Evolutionary conservation across 805 yeast genomes (phyloP).

Genomic region (Saturnispora ahearnii): DNA sequence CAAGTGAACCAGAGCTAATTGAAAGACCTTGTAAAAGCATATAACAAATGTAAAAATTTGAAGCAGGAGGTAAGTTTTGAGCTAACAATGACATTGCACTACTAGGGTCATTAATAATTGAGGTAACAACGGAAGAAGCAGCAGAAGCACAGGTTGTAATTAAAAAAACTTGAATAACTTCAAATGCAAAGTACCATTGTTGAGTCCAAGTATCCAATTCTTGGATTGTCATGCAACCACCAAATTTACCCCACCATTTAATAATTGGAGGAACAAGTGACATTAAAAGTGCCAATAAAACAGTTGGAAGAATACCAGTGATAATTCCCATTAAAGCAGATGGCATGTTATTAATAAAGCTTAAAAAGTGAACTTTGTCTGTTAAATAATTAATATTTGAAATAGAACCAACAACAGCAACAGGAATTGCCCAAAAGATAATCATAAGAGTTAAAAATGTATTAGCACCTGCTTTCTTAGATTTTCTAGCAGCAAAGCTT

Average conservation of each 20-base stretch:
- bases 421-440: constrained; percentile 94
- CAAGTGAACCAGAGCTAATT: constrained; percentile 62
- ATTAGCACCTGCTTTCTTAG: constrained; percentile 50
- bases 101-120: constrained; percentile 56
- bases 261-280: constrained; percentile 78
- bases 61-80: constrained; percentile 73
- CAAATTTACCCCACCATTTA: constrained; percentile 60
- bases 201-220: constrained; percentile 76
- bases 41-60: constrained; percentile 83
- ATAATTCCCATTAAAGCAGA: constrained; percentile 62
- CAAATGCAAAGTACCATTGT: constrained; percentile 82
- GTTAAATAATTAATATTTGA: constrained; percentile 78
- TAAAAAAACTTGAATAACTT: constrained; percentile 80
- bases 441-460: constrained; percentile 58
- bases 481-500: constrained; percentile 45
- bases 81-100: constrained; percentile 71
- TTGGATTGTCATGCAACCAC: constrained; percentile 66
- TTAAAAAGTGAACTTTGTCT: constrained; percentile 60
- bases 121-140: constrained; percentile 68
- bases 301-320: constrained; percentile 80
- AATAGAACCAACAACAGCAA: constrained; percentile 92
- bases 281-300: constrained; percentile 76
- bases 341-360: constrained; percentile 73
- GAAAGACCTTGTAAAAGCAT: constrained; percentile 75
- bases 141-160: constrained; percentile 80